phyloP scores from a whole-genome alignment of 2,329 filamentous ascomycete species.

The Penicillium sclerotiorum region DNA sequence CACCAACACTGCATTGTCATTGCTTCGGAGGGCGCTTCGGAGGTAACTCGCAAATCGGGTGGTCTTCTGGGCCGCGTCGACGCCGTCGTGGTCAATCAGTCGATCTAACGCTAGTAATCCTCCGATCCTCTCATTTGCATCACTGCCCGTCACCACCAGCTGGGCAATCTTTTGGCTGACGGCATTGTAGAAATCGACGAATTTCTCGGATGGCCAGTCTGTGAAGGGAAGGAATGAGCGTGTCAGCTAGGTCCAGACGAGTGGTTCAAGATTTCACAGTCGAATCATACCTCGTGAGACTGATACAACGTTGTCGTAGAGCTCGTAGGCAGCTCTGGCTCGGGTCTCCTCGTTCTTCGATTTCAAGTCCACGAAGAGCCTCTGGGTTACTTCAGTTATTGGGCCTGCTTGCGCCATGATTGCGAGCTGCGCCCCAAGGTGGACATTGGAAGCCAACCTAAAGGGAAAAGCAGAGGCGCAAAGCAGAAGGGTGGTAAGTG shows the following conservation, averaged over 20 bases:
- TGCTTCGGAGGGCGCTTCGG: conserved; percentile 82
- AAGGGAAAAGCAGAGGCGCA: conserved; percentile 27
- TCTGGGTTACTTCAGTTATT: conserved; percentile 54
- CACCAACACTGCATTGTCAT: conserved; percentile 88
- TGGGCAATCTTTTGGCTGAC: conserved; percentile 67
- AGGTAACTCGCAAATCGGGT: conserved; percentile 92
- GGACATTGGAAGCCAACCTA: conserved; percentile 43
- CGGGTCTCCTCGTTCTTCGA: conserved; percentile 57
- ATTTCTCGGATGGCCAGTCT: conserved; percentile 82
- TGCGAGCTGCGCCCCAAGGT: conserved; percentile 39
- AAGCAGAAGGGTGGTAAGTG: conserved; percentile 26
- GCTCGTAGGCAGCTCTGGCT: conserved; percentile 52
- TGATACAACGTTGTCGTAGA: conserved; percentile 49
- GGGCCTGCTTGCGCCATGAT: conserved; percentile 52
- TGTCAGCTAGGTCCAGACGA: conserved; percentile 13
- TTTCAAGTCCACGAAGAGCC: conserved; percentile 60
- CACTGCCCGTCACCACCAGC: conserved; percentile 81
- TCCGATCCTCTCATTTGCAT: conserved; percentile 84
- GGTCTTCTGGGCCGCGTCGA: conserved; percentile 90
- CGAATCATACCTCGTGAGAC: conserved; percentile 47
- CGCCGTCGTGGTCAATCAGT: conserved; percentile 93
- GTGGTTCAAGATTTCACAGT: not conserved
- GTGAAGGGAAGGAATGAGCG: not conserved
- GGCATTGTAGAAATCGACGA: conserved; percentile 69
- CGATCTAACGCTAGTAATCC: conserved; percentile 90